Conservation (phyloP, 164 flowering plant species). For the Annona squamosa region DNA sequence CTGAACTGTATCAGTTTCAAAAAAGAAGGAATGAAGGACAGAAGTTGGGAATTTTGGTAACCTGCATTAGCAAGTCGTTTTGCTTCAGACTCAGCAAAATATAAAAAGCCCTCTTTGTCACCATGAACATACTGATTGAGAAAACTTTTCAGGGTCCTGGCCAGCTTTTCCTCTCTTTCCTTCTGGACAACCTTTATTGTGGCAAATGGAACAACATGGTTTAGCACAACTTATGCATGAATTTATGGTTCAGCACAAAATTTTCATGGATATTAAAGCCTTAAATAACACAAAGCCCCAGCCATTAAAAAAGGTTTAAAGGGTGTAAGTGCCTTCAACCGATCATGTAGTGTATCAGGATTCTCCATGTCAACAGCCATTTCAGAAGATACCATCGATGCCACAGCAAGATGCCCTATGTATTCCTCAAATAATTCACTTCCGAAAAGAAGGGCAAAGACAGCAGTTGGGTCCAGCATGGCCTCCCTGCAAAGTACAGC, state of each 20-base stretch:
- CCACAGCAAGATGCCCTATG: slow-evolving; percentile 84
- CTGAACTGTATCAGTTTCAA: neutral
- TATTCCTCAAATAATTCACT: slow-evolving; percentile 89
- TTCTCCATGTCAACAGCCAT: slow-evolving; percentile 43
- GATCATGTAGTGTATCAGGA: slow-evolving; percentile 57
- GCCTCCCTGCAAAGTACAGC: slow-evolving; percentile 44
- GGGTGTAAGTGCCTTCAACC: slow-evolving; percentile 58
- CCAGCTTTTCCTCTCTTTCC: slow-evolving; percentile 90
- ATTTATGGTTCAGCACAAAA: neutral
- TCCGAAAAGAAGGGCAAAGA: slow-evolving; percentile 93
- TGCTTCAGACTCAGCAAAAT: slow-evolving; percentile 65
- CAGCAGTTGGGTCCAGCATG: slow-evolving; percentile 84
- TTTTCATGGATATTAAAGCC: neutral
- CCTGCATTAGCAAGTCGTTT: slow-evolving; percentile 69
- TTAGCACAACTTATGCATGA: neutral
- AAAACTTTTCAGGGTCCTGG: slow-evolving; percentile 45
- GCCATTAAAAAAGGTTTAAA: neutral
- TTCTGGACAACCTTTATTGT: slow-evolving; percentile 65
- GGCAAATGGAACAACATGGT: slow-evolving; percentile 2
- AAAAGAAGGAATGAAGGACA: slow-evolving; percentile 1
- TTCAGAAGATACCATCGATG: slow-evolving; percentile 87
- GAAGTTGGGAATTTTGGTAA: slow-evolving; percentile 14
- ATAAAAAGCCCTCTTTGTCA: slow-evolving; percentile 60
- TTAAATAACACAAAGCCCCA: neutral
- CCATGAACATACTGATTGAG: slow-evolving; percentile 70